These are phyloP conservation scores for Spirogloea muscicola DNA, from an alignment of 139 green algal species.

Conservation along the genomic window DNA sequence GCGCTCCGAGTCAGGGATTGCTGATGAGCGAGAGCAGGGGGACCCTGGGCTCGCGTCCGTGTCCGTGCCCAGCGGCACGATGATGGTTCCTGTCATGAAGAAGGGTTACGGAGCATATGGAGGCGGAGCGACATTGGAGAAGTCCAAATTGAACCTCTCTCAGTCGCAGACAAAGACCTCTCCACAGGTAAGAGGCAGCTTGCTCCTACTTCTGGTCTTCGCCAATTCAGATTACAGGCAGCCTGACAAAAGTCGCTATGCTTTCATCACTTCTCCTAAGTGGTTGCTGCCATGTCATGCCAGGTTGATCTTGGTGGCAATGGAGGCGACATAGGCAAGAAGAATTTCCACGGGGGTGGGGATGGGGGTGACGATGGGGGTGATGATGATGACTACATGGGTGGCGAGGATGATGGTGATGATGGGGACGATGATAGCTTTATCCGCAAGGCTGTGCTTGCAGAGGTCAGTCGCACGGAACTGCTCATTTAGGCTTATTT, in stretches of 20 bases:
- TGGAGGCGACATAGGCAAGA: slow-evolving; percentile 21
- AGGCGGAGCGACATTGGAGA: slow-evolving; percentile 40
- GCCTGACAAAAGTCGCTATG: too few species aligned
- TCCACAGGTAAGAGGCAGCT: background rate
- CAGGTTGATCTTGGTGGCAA: slow-evolving; percentile 26
- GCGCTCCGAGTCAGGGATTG: too few species aligned
- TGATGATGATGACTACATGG: slow-evolving; percentile 92
- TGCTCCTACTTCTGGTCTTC: too few species aligned
- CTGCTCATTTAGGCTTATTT: too few species aligned
- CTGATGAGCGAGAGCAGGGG: background rate
- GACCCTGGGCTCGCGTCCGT: background rate
- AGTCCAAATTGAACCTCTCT: slow-evolving; percentile 40
- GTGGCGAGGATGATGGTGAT: slow-evolving; percentile 61
- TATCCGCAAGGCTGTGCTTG: slow-evolving; percentile 55
- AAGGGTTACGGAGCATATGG: slow-evolving; percentile 38
- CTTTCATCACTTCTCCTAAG: background rate
- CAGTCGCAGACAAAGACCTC: background rate
- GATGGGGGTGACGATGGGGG: slow-evolving; percentile 73
- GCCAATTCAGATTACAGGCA: too few species aligned
- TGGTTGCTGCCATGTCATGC: background rate
- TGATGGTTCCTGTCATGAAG: slow-evolving; percentile 41
- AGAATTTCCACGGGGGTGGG: slow-evolving; percentile 73
- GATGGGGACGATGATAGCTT: slow-evolving; percentile 63
- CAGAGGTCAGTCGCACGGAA: slow-evolving; percentile 62
- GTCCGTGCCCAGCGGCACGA: slow-evolving; percentile 9